Percentiles rank a stretch among this genome's conserved stretches.
phyloP scores from a whole-genome alignment of 2,329 filamentous ascomycete species.

The Aspergillus latus region DNA sequence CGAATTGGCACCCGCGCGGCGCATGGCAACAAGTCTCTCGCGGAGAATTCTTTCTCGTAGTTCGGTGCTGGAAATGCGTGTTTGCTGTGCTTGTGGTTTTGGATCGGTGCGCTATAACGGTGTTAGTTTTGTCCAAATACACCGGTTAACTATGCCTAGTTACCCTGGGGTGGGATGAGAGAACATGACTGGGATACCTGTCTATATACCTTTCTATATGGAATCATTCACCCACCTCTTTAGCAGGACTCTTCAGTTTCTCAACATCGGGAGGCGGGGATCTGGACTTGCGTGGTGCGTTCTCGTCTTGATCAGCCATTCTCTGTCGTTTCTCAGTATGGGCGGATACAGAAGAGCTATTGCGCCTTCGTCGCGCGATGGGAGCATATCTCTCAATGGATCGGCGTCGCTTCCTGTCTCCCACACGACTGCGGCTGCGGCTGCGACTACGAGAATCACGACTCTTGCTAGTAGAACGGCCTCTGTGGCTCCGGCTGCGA shows the following conservation, averaged over 20 bases:
- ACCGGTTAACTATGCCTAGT: neutral
- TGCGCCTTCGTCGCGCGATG: slow-evolving; percentile 41
- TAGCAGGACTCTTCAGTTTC: slow-evolving; percentile 26
- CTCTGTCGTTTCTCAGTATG: slow-evolving; percentile 44
- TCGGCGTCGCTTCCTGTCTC: slow-evolving; percentile 44
- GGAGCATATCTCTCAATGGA: slow-evolving; percentile 49
- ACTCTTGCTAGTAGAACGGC: slow-evolving; percentile 34
- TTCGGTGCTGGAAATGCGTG: slow-evolving; percentile 32
- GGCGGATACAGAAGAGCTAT: slow-evolving; percentile 44
- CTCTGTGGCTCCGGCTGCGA: slow-evolving; percentile 24
- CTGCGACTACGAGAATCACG: slow-evolving; percentile 24
- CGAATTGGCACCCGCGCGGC: slow-evolving; percentile 30
- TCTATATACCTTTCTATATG: slow-evolving; percentile 2
- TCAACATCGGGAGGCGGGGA: slow-evolving; percentile 22
- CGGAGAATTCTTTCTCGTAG: slow-evolving; percentile 40
- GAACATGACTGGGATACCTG: slow-evolving; percentile 9
- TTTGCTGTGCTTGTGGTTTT: slow-evolving; percentile 12
- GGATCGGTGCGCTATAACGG: neutral
- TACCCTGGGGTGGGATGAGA: neutral
- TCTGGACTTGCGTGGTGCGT: slow-evolving; percentile 26
- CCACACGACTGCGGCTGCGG: slow-evolving; percentile 30
- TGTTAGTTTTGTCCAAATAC: slow-evolving; percentile 19
- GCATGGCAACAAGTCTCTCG: slow-evolving; percentile 39
- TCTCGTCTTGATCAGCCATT: slow-evolving; percentile 40
- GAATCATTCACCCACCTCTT: slow-evolving; percentile 36